Evolutionary conservation across 208 protist species (phyloP).

Genomic region (Acanthamoeba healyi): DNA sequence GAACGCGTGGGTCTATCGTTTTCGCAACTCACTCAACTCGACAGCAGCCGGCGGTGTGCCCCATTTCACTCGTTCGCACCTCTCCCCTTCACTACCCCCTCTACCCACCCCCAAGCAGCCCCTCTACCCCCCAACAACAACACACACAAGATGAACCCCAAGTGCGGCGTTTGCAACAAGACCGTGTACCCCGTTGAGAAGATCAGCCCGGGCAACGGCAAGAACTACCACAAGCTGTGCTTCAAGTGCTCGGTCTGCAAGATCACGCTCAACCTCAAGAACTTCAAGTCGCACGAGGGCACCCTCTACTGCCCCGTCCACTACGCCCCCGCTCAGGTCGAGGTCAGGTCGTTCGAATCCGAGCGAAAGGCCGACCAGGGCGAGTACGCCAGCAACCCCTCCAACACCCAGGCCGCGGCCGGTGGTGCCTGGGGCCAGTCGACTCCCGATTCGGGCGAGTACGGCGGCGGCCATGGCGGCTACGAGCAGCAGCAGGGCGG

Average conservation of each 20-base stretch:
- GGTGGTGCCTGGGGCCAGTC: slow-evolving; percentile 45
- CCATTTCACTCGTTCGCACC: too few relatives aligned
- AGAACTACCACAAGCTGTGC: slow-evolving; percentile 75
- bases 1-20: too few relatives aligned
- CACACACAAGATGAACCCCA: slow-evolving; percentile 58
- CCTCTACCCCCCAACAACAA: neutral
- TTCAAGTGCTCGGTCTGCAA: slow-evolving; percentile 57
- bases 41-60: too few relatives aligned
- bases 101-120: too few relatives aligned
- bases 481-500: neutral
- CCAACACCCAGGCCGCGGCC: slow-evolving; percentile 1
- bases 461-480: slow-evolving; percentile 47
- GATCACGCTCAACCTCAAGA: slow-evolving; percentile 59
- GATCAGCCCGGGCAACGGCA: slow-evolving; percentile 34
- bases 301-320: slow-evolving; percentile 59
- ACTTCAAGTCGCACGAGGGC: slow-evolving; percentile 71
- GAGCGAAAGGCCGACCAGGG: slow-evolving; percentile 34
- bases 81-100: too few relatives aligned
- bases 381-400: slow-evolving; percentile 55
- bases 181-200: slow-evolving; percentile 64
- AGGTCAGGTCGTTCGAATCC: slow-evolving; percentile 50
- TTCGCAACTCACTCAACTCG: too few relatives aligned
- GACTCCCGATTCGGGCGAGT: slow-evolving; percentile 54
- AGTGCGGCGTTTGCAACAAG: slow-evolving; percentile 74
- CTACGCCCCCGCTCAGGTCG: slow-evolving; percentile 25